These are phyloP conservation scores for Arabidopsis lyrata DNA, from an alignment of 441 rosid genomes.

Conservation along the genomic window DNA sequence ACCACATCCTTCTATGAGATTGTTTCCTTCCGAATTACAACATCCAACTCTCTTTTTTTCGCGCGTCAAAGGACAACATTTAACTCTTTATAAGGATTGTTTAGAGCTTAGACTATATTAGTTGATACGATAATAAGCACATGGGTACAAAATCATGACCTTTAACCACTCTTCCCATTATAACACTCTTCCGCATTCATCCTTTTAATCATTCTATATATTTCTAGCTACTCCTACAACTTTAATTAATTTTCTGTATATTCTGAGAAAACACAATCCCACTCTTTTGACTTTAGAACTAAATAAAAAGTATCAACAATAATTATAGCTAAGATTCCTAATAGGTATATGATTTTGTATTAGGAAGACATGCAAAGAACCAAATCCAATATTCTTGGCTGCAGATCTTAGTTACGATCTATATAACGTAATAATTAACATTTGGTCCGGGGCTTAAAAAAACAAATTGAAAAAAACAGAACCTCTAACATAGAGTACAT, in stretches of 20 bases:
- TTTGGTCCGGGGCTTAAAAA: background rate
- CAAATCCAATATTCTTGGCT: background rate
- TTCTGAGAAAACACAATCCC: background rate
- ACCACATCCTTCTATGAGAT: background rate
- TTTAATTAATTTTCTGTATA: background rate
- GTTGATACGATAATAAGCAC: constrained; percentile 16
- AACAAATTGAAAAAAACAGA: background rate
- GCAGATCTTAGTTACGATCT: background rate
- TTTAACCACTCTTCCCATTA: constrained; percentile 32
- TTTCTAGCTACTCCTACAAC: background rate
- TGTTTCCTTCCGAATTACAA: background rate
- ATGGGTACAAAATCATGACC: constrained; percentile 33
- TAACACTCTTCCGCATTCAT: constrained; percentile 14
- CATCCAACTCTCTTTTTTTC: background rate
- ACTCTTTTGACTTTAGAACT: no score
- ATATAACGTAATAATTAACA: background rate
- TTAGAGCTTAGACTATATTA: background rate
- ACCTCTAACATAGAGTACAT: background rate
- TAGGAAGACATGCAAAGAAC: background rate
- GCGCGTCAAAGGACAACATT: no score
- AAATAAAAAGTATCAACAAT: no score
- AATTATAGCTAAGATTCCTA: background rate
- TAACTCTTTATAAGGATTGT: background rate
- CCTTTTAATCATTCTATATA: constrained; percentile 8
- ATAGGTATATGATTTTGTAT: background rate